phyloP scores from a whole-genome alignment of 1,284 basidiomycete genomes.

The Jaminaea rosea region DNA sequence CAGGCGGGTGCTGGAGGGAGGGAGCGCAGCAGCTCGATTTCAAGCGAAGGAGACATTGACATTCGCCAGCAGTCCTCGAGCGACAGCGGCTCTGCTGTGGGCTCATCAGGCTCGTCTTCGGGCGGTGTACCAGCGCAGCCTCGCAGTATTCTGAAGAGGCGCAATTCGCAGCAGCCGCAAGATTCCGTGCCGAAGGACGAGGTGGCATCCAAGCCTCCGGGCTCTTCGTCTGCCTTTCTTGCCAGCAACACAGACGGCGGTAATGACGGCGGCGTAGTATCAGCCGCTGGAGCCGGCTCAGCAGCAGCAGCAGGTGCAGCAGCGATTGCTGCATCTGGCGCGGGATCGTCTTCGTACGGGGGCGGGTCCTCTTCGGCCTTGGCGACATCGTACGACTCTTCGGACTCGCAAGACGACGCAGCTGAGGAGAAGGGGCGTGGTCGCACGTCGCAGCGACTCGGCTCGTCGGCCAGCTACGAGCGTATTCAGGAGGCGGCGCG shows the following conservation, averaged over 20 bases:
- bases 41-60: too few relatives aligned
- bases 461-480: slow-evolving; percentile 34
- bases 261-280: too few relatives aligned
- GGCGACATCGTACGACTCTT: not conserved
- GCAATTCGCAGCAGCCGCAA: slow-evolving; percentile 17
- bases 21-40: not conserved
- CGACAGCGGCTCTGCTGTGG: not conserved
- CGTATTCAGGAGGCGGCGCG: slow-evolving; percentile 34
- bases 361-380: not conserved
- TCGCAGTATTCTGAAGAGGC: slow-evolving; percentile 28
- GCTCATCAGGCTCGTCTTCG: not conserved
- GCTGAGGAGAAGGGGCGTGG: slow-evolving; percentile 19
- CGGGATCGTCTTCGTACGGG: too few relatives aligned
- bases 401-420: slow-evolving; percentile 4
- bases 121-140: slow-evolving; percentile 4
- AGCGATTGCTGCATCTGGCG: too few relatives aligned
- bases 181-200: too few relatives aligned
- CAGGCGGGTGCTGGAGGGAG: not conserved
- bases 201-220: too few relatives aligned
- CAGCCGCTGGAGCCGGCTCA: too few relatives aligned
- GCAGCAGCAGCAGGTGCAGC: too few relatives aligned
- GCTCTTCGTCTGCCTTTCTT: too few relatives aligned
- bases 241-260: too few relatives aligned
- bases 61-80: not conserved
- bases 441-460: slow-evolving; percentile 26